Conservation (phyloP, 768 basidiomycete genomes). For the Mycena albidolilacea region DNA sequence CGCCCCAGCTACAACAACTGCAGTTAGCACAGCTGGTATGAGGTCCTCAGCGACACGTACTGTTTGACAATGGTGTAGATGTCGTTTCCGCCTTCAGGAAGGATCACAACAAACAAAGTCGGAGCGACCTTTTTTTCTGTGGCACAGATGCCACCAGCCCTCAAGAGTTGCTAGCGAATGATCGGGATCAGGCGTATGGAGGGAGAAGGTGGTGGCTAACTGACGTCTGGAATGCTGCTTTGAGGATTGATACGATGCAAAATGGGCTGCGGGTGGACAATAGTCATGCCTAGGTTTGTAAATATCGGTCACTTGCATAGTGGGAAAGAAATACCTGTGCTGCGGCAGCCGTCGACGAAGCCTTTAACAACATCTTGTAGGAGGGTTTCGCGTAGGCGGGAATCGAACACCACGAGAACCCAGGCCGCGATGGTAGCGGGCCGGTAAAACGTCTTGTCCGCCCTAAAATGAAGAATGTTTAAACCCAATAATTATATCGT, state of each 20-base stretch:
- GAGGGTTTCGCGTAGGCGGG: slow-evolving; percentile 63
- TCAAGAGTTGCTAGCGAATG: slow-evolving; percentile 60
- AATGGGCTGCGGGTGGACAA: slow-evolving; percentile 61
- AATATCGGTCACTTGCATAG: background rate
- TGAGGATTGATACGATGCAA: slow-evolving; percentile 71
- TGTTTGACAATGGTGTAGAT: slow-evolving; percentile 85
- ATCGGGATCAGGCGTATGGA: no score
- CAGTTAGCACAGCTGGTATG: background rate
- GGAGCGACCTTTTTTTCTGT: slow-evolving; percentile 60
- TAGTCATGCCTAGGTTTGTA: slow-evolving; percentile 69
- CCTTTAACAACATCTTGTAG: slow-evolving; percentile 68
- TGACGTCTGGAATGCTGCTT: slow-evolving; percentile 63
- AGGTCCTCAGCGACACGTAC: slow-evolving; percentile 57
- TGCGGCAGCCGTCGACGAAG: slow-evolving; percentile 61
- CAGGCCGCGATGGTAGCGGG: slow-evolving; percentile 70
- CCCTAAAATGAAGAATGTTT: slow-evolving; percentile 62
- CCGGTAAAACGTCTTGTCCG: slow-evolving; percentile 77
- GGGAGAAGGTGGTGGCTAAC: slow-evolving; percentile 33
- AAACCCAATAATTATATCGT: background rate
- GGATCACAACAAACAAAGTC: slow-evolving; percentile 72
- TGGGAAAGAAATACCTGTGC: slow-evolving; percentile 70
- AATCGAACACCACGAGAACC: slow-evolving; percentile 77
- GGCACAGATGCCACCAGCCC: slow-evolving; percentile 62
- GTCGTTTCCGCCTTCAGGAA: slow-evolving; percentile 83
- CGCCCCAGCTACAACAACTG: slow-evolving; percentile 72